Evolutionary conservation across 2,329 filamentous ascomycete species (phyloP), one percentile per base, ranked within the genome.

Genomic region (Scedosporium apiospermum): DNA sequence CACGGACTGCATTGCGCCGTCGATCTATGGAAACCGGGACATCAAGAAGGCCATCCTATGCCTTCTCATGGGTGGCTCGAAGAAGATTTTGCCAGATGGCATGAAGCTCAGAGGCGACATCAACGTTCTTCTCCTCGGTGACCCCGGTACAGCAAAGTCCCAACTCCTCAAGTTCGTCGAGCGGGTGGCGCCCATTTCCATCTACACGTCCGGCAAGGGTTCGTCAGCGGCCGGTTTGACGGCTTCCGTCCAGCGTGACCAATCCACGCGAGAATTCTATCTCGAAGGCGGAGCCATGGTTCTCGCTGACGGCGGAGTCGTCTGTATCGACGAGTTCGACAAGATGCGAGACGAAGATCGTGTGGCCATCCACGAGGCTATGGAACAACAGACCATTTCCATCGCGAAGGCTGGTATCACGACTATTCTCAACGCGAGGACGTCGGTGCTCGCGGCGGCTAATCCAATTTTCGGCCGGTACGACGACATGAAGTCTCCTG

Each of bases 311-410:
- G 93, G 93, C 2, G 95, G 95, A 69, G 93, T 98, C 1, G 95
- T 98, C 9, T 98, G 95, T 75, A 99, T 99, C 69, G 95, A 99
- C 72, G 95, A 99, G 76, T 99, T 99, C 72, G 95, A 99, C 79
- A 99, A 99, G 81, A 99, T 99, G 95, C 85, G 95, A 65, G 95
- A 99, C 72, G 95, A 99, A 74, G 95, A 99, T 70, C 85, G 95
- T 68, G 95, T 98, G 6, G 95, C 95, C 1, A 99, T 99, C 67
- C 95, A 99, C 81, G 95, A 99, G 83, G 95, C 95, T 64, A 99
- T 99, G 95, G 95, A 99, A 74, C 95, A 99, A 77, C 95, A 99
- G 75, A 99, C 95, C 0, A 99, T 99, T 65, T 98, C 95, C 10
- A 98, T 99, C 69, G 95, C 95, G 66, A 98, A 99, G 77, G 95